These are phyloP conservation scores for Tieghemiomyces parasiticus DNA, from an alignment of 192 early-diverging fungal genomes.

Conservation along the genomic window DNA sequence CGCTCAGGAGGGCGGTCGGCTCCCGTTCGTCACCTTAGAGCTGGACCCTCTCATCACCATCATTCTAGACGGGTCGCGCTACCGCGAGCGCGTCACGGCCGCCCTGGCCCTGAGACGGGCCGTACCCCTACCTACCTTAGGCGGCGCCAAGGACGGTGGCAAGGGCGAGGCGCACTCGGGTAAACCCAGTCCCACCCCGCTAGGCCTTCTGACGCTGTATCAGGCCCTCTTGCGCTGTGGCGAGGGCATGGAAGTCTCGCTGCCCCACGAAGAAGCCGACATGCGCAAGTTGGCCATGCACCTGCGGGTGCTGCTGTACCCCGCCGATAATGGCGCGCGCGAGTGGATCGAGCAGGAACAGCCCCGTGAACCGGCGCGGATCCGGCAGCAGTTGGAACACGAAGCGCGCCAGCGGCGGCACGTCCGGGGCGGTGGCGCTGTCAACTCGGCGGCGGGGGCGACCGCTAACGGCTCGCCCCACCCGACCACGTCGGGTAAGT, in stretches of 20 bases:
- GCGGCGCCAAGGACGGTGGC: constrained; percentile 28
- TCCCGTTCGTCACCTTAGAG: constrained; percentile 27
- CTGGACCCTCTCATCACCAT: constrained; percentile 32
- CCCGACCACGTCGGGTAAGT: constrained; percentile 8
- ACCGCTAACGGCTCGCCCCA: not conserved
- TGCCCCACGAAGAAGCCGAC: constrained; percentile 7
- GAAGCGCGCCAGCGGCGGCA: constrained; percentile 4
- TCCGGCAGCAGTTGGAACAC: constrained; percentile 6
- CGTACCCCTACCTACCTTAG: not conserved
- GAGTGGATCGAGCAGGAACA: constrained; percentile 1
- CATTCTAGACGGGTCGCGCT: constrained; percentile 20
- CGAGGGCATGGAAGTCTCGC: constrained; percentile 8
- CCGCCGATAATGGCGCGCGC: not conserved
- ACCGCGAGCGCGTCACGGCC: constrained; percentile 8
- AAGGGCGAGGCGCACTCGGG: not conserved
- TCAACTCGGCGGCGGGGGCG: not conserved
- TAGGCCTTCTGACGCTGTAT: constrained; percentile 1
- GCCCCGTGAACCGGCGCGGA: not conserved
- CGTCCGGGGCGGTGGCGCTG: not conserved
- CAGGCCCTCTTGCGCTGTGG: constrained; percentile 5
- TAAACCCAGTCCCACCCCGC: not conserved
- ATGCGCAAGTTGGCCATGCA: constrained; percentile 5
- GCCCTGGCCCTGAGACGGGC: not conserved
- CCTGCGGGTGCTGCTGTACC: not conserved
- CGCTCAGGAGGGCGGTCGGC: constrained; percentile 22